A percentile compares a stretch with the other conserved stretches of the same genome.
Conservation (phyloP, 306 rosid species). For the Casuarina glauca region DNA sequence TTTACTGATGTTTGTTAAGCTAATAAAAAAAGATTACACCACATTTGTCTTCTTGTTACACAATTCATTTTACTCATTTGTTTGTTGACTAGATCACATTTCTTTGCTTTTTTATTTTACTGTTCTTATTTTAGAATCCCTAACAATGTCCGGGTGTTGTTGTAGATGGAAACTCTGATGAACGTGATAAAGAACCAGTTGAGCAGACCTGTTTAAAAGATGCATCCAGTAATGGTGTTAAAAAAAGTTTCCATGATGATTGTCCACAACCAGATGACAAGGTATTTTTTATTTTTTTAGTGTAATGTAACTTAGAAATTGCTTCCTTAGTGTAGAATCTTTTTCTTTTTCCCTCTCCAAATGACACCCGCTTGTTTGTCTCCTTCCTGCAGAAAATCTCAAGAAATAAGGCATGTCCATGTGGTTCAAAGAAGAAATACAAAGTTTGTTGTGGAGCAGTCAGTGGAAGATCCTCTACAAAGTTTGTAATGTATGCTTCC, state of each 20-base stretch:
- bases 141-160: slow-evolving; percentile 29
- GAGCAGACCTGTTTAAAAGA: slow-evolving; percentile 36
- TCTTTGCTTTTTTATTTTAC: not conserved
- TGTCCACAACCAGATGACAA: slow-evolving; percentile 45
- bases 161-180: slow-evolving; percentile 34
- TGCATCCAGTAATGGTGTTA: slow-evolving; percentile 27
- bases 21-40: not conserved
- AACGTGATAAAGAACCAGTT: slow-evolving; percentile 29
- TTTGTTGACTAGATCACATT: not conserved
- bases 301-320: not conserved
- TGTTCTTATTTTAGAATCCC: slow-evolving; percentile 21
- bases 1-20: not conserved
- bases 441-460: slow-evolving; percentile 76
- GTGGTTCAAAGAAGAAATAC: slow-evolving; percentile 80
- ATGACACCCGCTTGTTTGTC: slow-evolving; percentile 14
- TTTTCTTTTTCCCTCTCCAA: not conserved
- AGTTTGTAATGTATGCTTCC: slow-evolving; percentile 51
- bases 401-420: slow-evolving; percentile 70
- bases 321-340: not conserved
- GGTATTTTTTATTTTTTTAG: slow-evolving; percentile 37
- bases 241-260: slow-evolving; percentile 24
- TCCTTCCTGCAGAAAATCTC: slow-evolving; percentile 51
- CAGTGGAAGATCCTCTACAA: slow-evolving; percentile 49
- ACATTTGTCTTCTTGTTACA: not conserved
- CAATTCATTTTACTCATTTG: not conserved